These are phyloP conservation scores for Neonectria ditissima DNA, from an alignment of 2,329 filamentous ascomycete genomes.

Conservation along the genomic window DNA sequence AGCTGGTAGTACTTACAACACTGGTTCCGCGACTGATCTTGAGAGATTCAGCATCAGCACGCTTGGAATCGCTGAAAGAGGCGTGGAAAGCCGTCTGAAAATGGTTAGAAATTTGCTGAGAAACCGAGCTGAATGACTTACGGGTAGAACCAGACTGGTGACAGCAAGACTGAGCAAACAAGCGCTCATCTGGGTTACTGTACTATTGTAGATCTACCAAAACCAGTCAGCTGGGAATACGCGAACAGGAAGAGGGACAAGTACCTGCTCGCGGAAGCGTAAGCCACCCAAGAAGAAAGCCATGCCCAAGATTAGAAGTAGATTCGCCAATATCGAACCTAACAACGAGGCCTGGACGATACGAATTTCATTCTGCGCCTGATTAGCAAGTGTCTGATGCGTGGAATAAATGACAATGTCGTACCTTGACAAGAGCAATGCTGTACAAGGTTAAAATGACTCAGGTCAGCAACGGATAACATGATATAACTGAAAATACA, in stretches of 20 bases:
- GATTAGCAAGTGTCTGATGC: neutral
- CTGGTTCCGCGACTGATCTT: conserved; percentile 92
- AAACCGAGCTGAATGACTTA: conserved; percentile 53
- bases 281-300: conserved; percentile 88
- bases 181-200: conserved; percentile 95
- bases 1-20: conserved; percentile 67
- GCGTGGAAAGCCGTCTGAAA: conserved; percentile 87
- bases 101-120: conserved; percentile 47
- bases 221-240: conserved; percentile 4
- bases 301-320: conserved; percentile 92
- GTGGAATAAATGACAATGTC: neutral
- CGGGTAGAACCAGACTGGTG: conserved; percentile 86
- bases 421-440: conserved; percentile 78
- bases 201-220: conserved; percentile 86
- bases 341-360: conserved; percentile 93
- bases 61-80: conserved; percentile 73
- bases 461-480: conserved; percentile 31
- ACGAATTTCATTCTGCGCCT: conserved; percentile 76
- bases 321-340: conserved; percentile 89
- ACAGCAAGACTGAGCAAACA: conserved; percentile 91
- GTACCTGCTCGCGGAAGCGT: conserved; percentile 85
- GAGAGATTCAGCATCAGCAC: conserved; percentile 78
- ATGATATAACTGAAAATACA: conserved; percentile 20
- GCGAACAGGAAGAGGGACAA: neutral
- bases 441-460: conserved; percentile 56